Conservation (phyloP, 169 alveolate genomes). For the Plasmodium sp. region DNA sequence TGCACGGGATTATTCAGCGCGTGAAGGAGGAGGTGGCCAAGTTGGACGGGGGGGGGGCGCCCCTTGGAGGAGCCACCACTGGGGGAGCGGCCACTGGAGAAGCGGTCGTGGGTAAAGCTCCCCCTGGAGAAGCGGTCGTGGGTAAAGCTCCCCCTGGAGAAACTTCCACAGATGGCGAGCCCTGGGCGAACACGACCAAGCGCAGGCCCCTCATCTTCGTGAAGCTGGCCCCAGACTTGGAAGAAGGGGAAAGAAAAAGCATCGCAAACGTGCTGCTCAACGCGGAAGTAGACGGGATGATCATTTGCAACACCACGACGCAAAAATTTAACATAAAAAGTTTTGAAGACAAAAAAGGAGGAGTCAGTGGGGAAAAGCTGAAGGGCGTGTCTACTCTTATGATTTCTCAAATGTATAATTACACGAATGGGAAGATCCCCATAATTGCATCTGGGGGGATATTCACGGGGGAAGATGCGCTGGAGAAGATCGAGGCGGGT, state of each 20-base stretch:
- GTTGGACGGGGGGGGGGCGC: neutral
- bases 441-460: slow-evolving; percentile 93
- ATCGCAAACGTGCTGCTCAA: slow-evolving; percentile 88
- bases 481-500: slow-evolving; percentile 90
- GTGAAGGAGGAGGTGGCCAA: slow-evolving; percentile 75
- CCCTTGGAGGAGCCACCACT: neutral
- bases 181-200: slow-evolving; percentile 76
- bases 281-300: slow-evolving; percentile 86
- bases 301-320: slow-evolving; percentile 89
- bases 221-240: slow-evolving; percentile 86
- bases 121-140: neutral
- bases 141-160: neutral
- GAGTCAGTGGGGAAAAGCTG: slow-evolving; percentile 88
- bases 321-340: neutral
- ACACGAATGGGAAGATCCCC: slow-evolving; percentile 85
- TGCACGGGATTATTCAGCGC: slow-evolving; percentile 77
- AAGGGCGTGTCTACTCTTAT: slow-evolving; percentile 81
- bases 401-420: slow-evolving; percentile 85
- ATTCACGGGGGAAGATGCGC: slow-evolving; percentile 86
- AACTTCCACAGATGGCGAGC: slow-evolving; percentile 7
- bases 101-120: neutral
- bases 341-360: slow-evolving; percentile 82
- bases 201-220: slow-evolving; percentile 59
- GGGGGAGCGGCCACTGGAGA: neutral
- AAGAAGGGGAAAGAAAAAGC: slow-evolving; percentile 82